Base-by-base conservation (phyloP, 345 rosid species). In the Bruguiera parviflora region DNA sequence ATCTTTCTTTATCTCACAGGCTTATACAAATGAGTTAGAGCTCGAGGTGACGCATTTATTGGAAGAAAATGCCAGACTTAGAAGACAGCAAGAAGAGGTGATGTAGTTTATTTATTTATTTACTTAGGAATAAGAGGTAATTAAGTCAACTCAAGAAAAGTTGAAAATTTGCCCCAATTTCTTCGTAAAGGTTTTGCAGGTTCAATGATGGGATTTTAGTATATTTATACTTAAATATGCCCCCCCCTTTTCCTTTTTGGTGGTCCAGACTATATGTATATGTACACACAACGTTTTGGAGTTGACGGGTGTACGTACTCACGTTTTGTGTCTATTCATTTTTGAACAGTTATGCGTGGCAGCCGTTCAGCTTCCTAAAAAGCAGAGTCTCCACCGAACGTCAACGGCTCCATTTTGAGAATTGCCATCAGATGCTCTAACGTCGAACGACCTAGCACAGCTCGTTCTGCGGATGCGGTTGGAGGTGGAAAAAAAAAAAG, bases 361-460 rank as follows among this genome's bases (percentile, higher is more conserved):
- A 60, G 84, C 86, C 8, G 74, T 73, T 72, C 87, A 82, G 53
- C 75, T 74, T 53, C 80, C 79, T 61, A 78, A 72, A 74, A 85
- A 77, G 81, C 78, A 61, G 75, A 68, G 69, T 29, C 87, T 88
- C 32, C 80, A 71, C 25, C 78, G 92, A 73, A 70, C 91, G 58
- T 81, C 83, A 64, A 88, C 92, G 29, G 94, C 97, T 53, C 94
- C 92, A 82, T 88, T 92, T 78, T 92, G 83, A 92, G 83, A 58
- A 80, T 65, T 71, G 77, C 63, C 66, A 55, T 55, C 28, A 55
- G 3, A 9, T 43, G 29, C 29, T 22, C 28, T 55, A 16, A 9
- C 0, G 29, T 25, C 16, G 58, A 55, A 7, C 28, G 13, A 55
- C 27, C 6, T 22, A 5, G 22, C 58, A 13, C 18, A 8, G 53